Evolutionary conservation across 1,139 yeast species (phyloP).

Genomic region (Taphrina communis): DNA sequence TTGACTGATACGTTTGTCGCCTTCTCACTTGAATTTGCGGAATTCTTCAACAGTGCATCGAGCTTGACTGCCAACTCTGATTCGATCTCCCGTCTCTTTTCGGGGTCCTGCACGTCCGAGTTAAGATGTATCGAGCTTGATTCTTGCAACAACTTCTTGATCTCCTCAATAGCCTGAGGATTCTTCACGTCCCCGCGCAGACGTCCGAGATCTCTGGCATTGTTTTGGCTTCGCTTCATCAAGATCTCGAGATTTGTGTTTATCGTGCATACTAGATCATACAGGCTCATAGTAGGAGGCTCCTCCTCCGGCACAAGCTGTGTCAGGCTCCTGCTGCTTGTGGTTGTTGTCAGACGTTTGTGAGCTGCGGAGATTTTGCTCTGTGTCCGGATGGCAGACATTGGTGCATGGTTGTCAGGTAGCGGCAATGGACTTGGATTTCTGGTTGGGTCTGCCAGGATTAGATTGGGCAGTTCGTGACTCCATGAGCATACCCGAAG

Average conservation of each 20-base stretch:
- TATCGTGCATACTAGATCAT: constrained; percentile 20
- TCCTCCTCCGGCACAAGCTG: constrained; percentile 27
- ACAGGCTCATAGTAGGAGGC: constrained; percentile 19
- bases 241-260: constrained; percentile 33
- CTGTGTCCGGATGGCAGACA: constrained; percentile 30
- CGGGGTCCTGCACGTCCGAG: constrained; percentile 27
- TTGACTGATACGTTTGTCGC: constrained; percentile 9
- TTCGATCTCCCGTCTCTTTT: constrained; percentile 15
- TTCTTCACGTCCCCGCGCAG: constrained; percentile 36
- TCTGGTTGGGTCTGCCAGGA: constrained; percentile 22
- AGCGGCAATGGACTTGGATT: constrained; percentile 38
- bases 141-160: constrained; percentile 31
- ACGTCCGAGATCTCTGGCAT: constrained; percentile 37
- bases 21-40: constrained; percentile 7
- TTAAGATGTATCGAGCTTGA: constrained; percentile 1
- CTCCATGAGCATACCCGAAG: constrained; percentile 24
- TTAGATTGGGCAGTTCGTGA: background rate
- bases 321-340: constrained; percentile 17
- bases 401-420: constrained; percentile 30
- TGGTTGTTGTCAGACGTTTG: constrained; percentile 22
- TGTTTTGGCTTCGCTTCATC: constrained; percentile 37
- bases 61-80: constrained; percentile 24
- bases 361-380: constrained; percentile 32
- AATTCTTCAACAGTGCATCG: constrained; percentile 26
- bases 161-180: constrained; percentile 36